phyloP scores from a whole-genome alignment of 139 green algal species.

The Tetraselmis chui region DNA sequence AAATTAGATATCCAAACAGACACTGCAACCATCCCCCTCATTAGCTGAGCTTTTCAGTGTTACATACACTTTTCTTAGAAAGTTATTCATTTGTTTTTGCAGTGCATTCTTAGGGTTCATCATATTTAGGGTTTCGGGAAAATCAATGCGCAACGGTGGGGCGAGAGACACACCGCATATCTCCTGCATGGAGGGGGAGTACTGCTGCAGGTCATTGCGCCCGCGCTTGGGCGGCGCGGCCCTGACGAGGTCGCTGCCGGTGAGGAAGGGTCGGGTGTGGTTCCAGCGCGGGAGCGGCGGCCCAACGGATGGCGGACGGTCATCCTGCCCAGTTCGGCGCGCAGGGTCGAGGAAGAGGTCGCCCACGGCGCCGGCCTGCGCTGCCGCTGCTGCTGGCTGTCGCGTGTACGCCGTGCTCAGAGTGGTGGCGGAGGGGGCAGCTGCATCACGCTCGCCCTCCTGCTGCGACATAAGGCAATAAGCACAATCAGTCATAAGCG shows the following conservation, averaged over 20 bases:
- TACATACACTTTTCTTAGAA: too few species aligned
- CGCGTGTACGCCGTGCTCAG: constrained; percentile 9
- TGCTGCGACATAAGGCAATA: too few species aligned
- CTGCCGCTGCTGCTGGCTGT: neutral
- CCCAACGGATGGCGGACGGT: neutral
- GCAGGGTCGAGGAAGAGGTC: constrained; percentile 20
- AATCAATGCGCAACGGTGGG: neutral
- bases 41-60: too few species aligned
- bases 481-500: too few species aligned
- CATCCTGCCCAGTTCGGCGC: constrained; percentile 1
- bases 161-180: neutral
- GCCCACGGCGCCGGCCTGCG: constrained; percentile 16
- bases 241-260: constrained; percentile 10
- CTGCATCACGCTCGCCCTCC: too few species aligned
- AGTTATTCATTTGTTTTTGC: too few species aligned
- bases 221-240: constrained; percentile 3
- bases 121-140: too few species aligned
- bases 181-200: constrained; percentile 15
- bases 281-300: constrained; percentile 20
- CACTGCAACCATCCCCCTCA: too few species aligned
- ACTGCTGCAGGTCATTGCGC: constrained; percentile 4
- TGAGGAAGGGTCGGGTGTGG: constrained; percentile 14
- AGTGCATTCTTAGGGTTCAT: too few species aligned
- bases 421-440: too few species aligned
- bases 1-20: too few species aligned